phyloP scores from a whole-genome alignment of 768 basidiomycete species.

The Ephemerocybe angulata region DNA sequence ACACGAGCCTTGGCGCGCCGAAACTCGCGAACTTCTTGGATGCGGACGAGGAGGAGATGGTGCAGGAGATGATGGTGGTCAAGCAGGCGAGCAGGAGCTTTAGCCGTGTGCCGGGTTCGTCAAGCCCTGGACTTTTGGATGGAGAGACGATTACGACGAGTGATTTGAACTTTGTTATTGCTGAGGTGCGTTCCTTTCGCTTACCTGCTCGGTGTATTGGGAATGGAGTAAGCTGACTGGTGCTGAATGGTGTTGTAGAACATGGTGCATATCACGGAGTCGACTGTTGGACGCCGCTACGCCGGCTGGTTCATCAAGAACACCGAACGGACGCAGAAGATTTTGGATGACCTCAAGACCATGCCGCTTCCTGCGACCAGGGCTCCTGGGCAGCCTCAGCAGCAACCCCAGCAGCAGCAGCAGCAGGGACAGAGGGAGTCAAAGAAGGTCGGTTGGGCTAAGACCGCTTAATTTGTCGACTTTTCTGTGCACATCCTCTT shows the following conservation, averaged over 20 bases:
- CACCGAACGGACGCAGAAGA: constrained; percentile 86
- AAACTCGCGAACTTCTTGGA: constrained; percentile 93
- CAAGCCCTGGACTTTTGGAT: constrained; percentile 62
- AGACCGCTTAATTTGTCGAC: too few relatives aligned
- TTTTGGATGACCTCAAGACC: constrained; percentile 71
- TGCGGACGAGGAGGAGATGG: constrained; percentile 87
- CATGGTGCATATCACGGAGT: constrained; percentile 95
- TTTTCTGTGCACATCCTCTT: too few relatives aligned
- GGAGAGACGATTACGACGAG: constrained; percentile 87
- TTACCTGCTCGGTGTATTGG: neutral
- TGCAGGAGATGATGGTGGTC: constrained; percentile 96
- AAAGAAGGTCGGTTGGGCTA: constrained; percentile 65
- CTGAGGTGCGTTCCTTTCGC: constrained; percentile 59
- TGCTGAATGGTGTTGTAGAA: constrained; percentile 48
- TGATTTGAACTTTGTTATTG: constrained; percentile 94
- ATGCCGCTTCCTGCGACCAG: constrained; percentile 41
- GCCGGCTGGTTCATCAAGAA: constrained; percentile 98
- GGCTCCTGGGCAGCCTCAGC: constrained; percentile 14
- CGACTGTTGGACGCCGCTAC: constrained; percentile 88
- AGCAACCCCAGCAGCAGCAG: constrained; percentile 19
- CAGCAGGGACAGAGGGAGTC: constrained; percentile 18
- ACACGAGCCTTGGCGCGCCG: constrained; percentile 87
- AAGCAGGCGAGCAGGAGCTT: constrained; percentile 83
- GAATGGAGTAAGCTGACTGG: too few relatives aligned
- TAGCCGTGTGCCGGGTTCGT: constrained; percentile 57